Evolutionary conservation across 1,139 yeast species (phyloP), one percentile per base, ranked within the genome.

Genomic region (Taphrina communis): DNA sequence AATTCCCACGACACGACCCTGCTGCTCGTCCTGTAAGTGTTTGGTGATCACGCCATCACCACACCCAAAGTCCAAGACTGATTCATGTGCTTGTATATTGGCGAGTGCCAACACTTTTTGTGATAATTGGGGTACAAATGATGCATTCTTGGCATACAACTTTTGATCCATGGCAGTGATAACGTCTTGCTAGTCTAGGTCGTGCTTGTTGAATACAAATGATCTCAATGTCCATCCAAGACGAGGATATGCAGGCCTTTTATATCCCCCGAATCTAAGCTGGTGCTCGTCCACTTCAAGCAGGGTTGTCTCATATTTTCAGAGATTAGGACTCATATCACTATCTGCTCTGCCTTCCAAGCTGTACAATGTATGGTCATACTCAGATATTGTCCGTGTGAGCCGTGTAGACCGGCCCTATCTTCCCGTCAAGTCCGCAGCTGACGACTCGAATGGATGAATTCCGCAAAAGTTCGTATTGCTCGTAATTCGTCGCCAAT

Each of bases 41-140:
- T 42, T 35, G n/a, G 70, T 63, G 42, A 68, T 39, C 6, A 68
- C 68, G 3, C 70, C 70, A 56, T 68, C 70, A 12, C 70, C 70
- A 42, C 70, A 68, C 9, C 70, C 70, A 41, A 68, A 53, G 39
- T 68, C 70, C 31, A 68, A 61, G 14, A 68, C 59, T n/a, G 48
- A 50, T 21, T 68, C 70, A 8, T 48, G 38, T 17, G 68, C 14
- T 39, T 65, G 35, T n/a, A 63, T 39, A 9, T 53, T 42, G 17
- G 58, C 55, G 14, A 48, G 53, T 41, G 52, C 53, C 17, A 68
- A 42, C 19, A 68, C 57, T 12, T 51, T 44, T 19, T 48, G 51
- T 7, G 62, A 51, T 21, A 68, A 39, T 41, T 3, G 48, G n/a
- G 70, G 70, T 25, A 68, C 70, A 35, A 68, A 68, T 3, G 65